Evolutionary conservation across 352 stramenopile genomes (phyloP).

Genomic region (Pseudoperonospora humuli): DNA sequence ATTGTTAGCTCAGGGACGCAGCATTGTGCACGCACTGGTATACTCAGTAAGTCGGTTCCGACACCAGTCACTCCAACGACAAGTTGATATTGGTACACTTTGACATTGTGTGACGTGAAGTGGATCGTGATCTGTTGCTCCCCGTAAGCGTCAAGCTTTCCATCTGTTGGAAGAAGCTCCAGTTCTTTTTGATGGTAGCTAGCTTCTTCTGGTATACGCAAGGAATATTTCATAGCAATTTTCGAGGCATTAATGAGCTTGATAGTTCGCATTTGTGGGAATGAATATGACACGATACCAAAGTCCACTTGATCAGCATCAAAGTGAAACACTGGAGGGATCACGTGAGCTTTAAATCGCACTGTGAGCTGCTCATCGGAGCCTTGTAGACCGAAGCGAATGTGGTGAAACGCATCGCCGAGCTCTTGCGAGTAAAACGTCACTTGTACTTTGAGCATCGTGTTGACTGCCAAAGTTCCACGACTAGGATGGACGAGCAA

Average conservation of each 20-base stretch:
- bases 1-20: no score
- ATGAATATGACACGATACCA: no score
- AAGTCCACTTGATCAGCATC: slow-evolving; percentile 89
- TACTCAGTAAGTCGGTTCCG: slow-evolving; percentile 79
- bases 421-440: slow-evolving; percentile 85
- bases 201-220: no score
- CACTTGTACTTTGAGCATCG: slow-evolving; percentile 78
- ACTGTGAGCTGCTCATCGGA: slow-evolving; percentile 85
- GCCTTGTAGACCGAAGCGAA: slow-evolving; percentile 82
- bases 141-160: slow-evolving; percentile 74
- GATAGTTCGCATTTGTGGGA: no score
- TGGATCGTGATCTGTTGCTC: slow-evolving; percentile 75
- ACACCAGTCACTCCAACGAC: slow-evolving; percentile 88
- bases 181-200: slow-evolving; percentile 89
- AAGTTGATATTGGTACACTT: slow-evolving; percentile 88
- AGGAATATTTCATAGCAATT: no score
- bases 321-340: slow-evolving; percentile 91
- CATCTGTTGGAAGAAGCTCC: slow-evolving; percentile 60
- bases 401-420: slow-evolving; percentile 79
- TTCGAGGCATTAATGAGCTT: no score
- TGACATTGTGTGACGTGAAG: slow-evolving; percentile 86
- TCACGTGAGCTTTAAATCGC: slow-evolving; percentile 88
- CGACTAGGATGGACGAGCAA: slow-evolving; percentile 38
- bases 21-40: slow-evolving; percentile 87
- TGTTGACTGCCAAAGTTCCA: slow-evolving; percentile 64